Evolutionary conservation across 2,329 filamentous ascomycete species (phyloP), one percentile per base, ranked within the genome.

Genomic region (Ophiostoma tasmaniense): DNA sequence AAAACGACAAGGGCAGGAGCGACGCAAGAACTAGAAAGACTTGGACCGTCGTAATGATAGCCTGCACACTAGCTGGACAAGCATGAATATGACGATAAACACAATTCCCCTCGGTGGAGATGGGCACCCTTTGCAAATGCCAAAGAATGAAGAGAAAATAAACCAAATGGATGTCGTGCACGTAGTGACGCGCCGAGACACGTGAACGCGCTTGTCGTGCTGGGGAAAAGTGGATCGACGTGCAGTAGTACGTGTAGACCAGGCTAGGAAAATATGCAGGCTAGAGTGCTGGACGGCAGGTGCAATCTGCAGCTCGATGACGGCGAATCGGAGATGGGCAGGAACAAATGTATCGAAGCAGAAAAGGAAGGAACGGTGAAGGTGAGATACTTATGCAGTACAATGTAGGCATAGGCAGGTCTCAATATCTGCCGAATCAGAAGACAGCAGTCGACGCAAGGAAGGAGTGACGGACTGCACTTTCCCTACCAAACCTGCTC

Each of bases 161-260:
- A 61, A 28, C 55, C 4, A 61, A 28, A 25, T 25, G 28, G 22
- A 62, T 37, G 59, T 35, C 30, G 30, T 62, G 28, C 59, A 62
- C 59, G 59, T 22, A 37, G 33, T 42, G 67, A 71, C 71, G 72
- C 72, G 72, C 71, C 71, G 62, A 67, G 45, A 73, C 72, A 73
- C 72, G 72, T 73, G 73, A 71, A 73, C 71, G 72, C 71, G 70
- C 68, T 59, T 14, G 22, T 64, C 59, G 59, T 62, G 59, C 28
- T 33, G 55, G 59, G 14, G 59, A 37, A 25, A 64, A 37, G 61
- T 64, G 61, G 61, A 33, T 37, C 61, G 20, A n/a, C 7, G 20
- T 64, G 61, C 61, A 64, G 61, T 37, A 64, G 61, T 28, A 59
- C 61, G 61, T 64, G 61, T 14, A 39, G 59, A 8, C 55, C 14